Evolutionary conservation across 495 filamentous ascomycete genomes (phyloP).

Genomic region (Penicillium samsonianum): DNA sequence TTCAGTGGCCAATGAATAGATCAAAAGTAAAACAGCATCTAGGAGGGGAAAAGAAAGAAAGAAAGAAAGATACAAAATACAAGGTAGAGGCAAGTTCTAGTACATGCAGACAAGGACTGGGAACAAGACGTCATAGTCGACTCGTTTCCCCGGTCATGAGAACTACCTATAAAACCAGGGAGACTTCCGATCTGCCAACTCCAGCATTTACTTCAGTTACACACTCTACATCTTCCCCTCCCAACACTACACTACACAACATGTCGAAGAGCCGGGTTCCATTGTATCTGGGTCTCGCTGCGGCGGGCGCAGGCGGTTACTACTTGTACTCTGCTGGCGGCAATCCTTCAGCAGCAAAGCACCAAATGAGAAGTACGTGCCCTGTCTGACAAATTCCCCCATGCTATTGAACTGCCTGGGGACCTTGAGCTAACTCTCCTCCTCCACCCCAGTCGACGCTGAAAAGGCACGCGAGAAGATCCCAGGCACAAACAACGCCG

Average conservation of each 20-base stretch:
- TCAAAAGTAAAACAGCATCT: background rate
- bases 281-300: slow-evolving; percentile 60
- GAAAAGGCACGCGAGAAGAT: slow-evolving; percentile 65
- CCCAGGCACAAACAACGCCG: slow-evolving; percentile 48
- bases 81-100: background rate
- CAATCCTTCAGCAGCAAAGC: slow-evolving; percentile 74
- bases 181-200: background rate
- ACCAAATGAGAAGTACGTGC: slow-evolving; percentile 73
- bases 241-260: slow-evolving; percentile 16
- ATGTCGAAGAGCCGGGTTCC: slow-evolving; percentile 56
- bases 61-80: background rate
- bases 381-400: background rate
- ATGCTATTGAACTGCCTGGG: background rate
- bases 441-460: slow-evolving; percentile 53
- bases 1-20: no score
- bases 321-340: slow-evolving; percentile 91
- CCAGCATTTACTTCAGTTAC: background rate
- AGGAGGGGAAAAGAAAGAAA: background rate
- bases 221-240: background rate
- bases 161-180: slow-evolving; percentile 16
- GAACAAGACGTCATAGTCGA: slow-evolving; percentile 12
- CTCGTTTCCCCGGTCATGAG: background rate
- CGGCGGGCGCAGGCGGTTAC: slow-evolving; percentile 73
- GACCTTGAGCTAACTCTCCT: slow-evolving; percentile 12
- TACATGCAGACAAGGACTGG: background rate